Conservation (phyloP, 2,329 filamentous ascomycete genomes). For the Venturia pyrina region DNA sequence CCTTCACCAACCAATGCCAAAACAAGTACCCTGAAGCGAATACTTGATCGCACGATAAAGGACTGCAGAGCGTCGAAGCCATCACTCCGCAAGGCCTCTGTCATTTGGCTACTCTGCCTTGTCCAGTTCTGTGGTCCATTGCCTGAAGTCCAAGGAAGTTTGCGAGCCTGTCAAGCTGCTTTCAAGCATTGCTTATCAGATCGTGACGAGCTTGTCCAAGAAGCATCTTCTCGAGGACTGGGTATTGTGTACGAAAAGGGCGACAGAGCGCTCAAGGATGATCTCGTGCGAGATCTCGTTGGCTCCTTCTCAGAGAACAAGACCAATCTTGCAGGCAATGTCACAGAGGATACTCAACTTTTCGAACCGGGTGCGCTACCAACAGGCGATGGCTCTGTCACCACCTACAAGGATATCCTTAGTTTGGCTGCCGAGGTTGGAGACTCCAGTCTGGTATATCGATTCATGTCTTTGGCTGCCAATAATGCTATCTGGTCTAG, state of each 20-base stretch:
- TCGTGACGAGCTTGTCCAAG: slow-evolving; percentile 88
- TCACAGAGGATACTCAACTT: slow-evolving; percentile 82
- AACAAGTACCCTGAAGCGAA: slow-evolving; percentile 31
- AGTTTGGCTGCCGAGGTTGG: slow-evolving; percentile 92
- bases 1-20: slow-evolving; percentile 6
- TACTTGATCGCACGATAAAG: slow-evolving; percentile 62
- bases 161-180: slow-evolving; percentile 71
- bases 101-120: slow-evolving; percentile 88
- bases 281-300: slow-evolving; percentile 79
- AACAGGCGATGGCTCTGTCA: slow-evolving; percentile 83
- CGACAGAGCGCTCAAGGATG: slow-evolving; percentile 66
- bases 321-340: slow-evolving; percentile 60
- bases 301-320: slow-evolving; percentile 70
- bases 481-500: slow-evolving; percentile 97
- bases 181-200: slow-evolving; percentile 84
- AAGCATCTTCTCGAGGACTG: slow-evolving; percentile 83
- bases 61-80: slow-evolving; percentile 82
- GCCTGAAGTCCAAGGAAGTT: slow-evolving; percentile 58
- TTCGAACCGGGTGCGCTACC: slow-evolving; percentile 87
- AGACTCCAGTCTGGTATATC: slow-evolving; percentile 91
- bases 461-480: slow-evolving; percentile 94
- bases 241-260: slow-evolving; percentile 93
- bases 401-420: slow-evolving; percentile 96
- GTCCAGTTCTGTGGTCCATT: slow-evolving; percentile 83
- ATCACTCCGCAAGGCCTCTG: slow-evolving; percentile 78